Evolutionary conservation across 2,329 filamentous ascomycete species (phyloP), one percentile per base, ranked within the genome.

Genomic region (Trichoderma harzianum): DNA sequence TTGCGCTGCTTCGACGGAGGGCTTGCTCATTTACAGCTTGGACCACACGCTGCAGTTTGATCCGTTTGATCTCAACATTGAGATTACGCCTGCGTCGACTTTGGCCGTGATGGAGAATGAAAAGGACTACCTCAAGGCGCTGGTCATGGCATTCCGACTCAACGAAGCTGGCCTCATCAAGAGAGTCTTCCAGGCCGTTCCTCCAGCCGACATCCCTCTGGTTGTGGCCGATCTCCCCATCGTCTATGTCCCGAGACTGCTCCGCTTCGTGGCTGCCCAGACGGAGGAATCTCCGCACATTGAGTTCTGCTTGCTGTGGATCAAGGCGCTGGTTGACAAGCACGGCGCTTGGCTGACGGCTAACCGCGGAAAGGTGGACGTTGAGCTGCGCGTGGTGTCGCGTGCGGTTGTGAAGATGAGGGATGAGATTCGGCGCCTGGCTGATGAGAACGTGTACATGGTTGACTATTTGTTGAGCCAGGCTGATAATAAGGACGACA

Each of bases 111-210:
- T 92, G 36, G 86, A 91, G 71, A 84, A 82, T 55, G 90, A 94
- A 70, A 88, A 88, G 74, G 93, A 97, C 78, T 97, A 93, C 81
- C 88, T 98, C 74, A 97, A 96, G 82, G 95, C 96, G 1, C 85
- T 99, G 7, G 91, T 98, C 74, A 99, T 99, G 96, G 92, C 95
- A 1, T 99, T 99, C 86, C 92, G 97, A 7, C 90, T 99, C 72
- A 98, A 97, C 82, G 93, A 97, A 80, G 87, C 90, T 5, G 89
- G 90, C 26, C 86, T 99, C 61, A 90, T 98, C 73, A 92, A 92
- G 76, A 90, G 90, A 69, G 93, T 98, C 21, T 98, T 97, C 83
- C 92, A 97, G 82, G 88, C 89, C 2, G 91, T 95, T 28, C 95
- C 96, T 1, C 86, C 91, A 55, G 82, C 85, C 2, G 92, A 95